phyloP scores from a whole-genome alignment of 2,329 filamentous ascomycete species.

The Hyphodiscus sp. region DNA sequence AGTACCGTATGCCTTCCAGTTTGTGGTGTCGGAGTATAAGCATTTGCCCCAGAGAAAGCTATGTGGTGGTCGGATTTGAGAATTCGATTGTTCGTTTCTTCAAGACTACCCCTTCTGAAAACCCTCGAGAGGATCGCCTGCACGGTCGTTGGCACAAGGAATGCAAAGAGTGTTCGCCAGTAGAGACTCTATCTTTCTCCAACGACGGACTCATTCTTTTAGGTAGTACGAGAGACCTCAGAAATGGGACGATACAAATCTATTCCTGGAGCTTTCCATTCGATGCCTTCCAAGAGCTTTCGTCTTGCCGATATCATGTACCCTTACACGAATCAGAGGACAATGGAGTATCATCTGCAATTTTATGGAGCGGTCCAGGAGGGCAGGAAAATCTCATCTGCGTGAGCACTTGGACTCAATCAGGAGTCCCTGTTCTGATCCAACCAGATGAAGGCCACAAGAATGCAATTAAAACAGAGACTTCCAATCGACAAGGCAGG shows the following conservation, averaged over 20 bases:
- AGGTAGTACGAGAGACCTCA: conserved; percentile 32
- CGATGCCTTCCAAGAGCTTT: conserved; percentile 31
- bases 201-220: conserved; percentile 35
- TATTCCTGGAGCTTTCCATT: conserved; percentile 36
- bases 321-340: conserved; percentile 37
- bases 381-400: conserved; percentile 34
- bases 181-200: conserved; percentile 37
- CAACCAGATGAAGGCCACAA: conserved; percentile 34
- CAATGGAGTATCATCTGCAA: conserved; percentile 33
- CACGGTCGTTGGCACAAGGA: conserved; percentile 31
- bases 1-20: conserved; percentile 35
- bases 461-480: conserved; percentile 31
- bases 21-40: conserved; percentile 35
- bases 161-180: conserved; percentile 32
- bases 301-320: conserved; percentile 33
- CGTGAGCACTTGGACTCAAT: conserved; percentile 38
- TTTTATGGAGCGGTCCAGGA: conserved; percentile 30
- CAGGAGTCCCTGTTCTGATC: conserved; percentile 34
- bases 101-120: conserved; percentile 30
- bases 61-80: conserved; percentile 36
- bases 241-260: conserved; percentile 33
- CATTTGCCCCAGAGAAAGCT: conserved; percentile 35
- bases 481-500: conserved; percentile 27
- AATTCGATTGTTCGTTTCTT: conserved; percentile 36
- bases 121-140: conserved; percentile 33